Conservation (phyloP, 495 filamentous ascomycete genomes). For the Penicillium waksmanii region DNA sequence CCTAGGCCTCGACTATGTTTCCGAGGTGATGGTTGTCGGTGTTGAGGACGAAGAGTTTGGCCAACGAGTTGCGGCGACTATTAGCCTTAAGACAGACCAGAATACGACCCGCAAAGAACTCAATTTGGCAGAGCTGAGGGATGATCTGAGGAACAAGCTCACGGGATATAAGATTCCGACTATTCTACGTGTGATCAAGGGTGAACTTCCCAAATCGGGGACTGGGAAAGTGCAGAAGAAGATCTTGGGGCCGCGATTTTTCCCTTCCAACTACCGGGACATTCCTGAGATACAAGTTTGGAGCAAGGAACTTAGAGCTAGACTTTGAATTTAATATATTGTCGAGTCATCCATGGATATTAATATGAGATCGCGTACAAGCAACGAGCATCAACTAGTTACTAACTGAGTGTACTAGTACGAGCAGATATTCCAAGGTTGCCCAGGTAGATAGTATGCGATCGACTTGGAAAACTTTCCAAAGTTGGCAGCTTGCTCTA, state of each 20-base stretch:
- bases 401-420: no score
- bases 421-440: no score
- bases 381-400: no score
- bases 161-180: conserved; percentile 55
- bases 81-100: conserved; percentile 38
- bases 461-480: no score
- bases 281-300: conserved; percentile 46
- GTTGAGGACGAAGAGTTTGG: conserved; percentile 51
- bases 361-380: neutral
- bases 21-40: conserved; percentile 49
- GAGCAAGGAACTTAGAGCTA: conserved; percentile 24
- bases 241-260: conserved; percentile 48
- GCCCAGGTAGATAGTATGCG: no score
- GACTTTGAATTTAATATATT: conserved; percentile 15
- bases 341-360: neutral
- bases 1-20: conserved; percentile 39
- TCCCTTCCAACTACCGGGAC: conserved; percentile 39
- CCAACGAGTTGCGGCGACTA: conserved; percentile 52
- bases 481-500: no score
- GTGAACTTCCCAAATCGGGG: conserved; percentile 51
- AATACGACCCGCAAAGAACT: conserved; percentile 25
- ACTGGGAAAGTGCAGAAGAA: conserved; percentile 58
- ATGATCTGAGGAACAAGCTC: conserved; percentile 42
- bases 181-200: conserved; percentile 44
- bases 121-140: conserved; percentile 40